These are phyloP conservation scores for Beauveria sp. DNA, from an alignment of 2,329 filamentous ascomycete species.

Conservation along the genomic window DNA sequence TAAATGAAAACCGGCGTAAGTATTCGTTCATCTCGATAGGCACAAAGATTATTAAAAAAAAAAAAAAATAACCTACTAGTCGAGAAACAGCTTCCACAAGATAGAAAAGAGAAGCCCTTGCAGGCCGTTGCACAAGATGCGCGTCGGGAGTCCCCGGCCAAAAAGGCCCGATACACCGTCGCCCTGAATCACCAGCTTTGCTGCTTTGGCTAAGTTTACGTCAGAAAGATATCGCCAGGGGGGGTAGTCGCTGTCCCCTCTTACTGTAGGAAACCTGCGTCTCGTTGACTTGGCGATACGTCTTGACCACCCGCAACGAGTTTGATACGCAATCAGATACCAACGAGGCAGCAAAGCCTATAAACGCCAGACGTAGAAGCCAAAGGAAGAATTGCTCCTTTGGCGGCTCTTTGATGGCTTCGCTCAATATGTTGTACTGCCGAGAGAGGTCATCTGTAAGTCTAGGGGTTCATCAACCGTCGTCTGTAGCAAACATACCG, in stretches of 20 bases:
- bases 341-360: slow-evolving; percentile 20
- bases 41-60: not conserved
- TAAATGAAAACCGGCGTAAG: not conserved
- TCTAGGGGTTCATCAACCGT: not conserved
- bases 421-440: slow-evolving; percentile 37
- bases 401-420: slow-evolving; percentile 31
- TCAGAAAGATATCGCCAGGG: not conserved
- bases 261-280: slow-evolving; percentile 38
- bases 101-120: slow-evolving; percentile 41
- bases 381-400: slow-evolving; percentile 33
- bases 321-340: slow-evolving; percentile 41
- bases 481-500: slow-evolving; percentile 21
- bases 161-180: slow-evolving; percentile 36
- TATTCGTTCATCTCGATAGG: not conserved
- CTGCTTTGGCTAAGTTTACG: slow-evolving; percentile 31
- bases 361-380: slow-evolving; percentile 35
- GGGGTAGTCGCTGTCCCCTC: not conserved
- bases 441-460: not conserved
- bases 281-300: slow-evolving; percentile 42
- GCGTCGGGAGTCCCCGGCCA: slow-evolving; percentile 38
- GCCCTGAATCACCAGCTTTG: slow-evolving; percentile 29
- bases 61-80: slow-evolving; percentile 30
- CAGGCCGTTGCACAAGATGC: slow-evolving; percentile 40
- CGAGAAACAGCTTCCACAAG: slow-evolving; percentile 41
- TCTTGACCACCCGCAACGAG: slow-evolving; percentile 40